Conservation (phyloP, 139 green algal genomes). For the Haematococcus sp. region DNA sequence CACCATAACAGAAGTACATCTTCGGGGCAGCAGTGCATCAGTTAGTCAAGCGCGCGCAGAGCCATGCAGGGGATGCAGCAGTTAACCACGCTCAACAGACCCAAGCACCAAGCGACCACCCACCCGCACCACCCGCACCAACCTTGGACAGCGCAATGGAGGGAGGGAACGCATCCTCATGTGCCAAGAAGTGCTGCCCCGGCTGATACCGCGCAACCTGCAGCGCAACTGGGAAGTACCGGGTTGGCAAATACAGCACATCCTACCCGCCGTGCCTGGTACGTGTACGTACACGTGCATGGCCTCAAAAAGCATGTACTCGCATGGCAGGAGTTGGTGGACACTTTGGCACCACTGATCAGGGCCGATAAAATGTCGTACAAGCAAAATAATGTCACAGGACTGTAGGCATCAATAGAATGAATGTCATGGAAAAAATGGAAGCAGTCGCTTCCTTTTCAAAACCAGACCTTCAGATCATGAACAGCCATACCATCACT, state of each 20-base stretch:
- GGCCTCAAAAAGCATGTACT: not conserved
- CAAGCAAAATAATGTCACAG: not conserved
- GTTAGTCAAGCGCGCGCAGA: too few species aligned
- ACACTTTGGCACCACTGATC: not conserved
- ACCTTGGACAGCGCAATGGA: conserved; percentile 52
- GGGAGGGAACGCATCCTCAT: conserved; percentile 66
- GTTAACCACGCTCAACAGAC: too few species aligned
- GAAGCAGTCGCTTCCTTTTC: not conserved
- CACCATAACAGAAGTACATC: too few species aligned
- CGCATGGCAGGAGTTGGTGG: not conserved
- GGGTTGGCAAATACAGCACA: not conserved
- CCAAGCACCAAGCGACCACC: too few species aligned
- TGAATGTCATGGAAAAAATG: not conserved
- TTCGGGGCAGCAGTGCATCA: too few species aligned
- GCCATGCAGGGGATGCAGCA: too few species aligned
- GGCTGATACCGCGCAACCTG: conserved; percentile 64
- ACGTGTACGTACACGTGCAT: not conserved
- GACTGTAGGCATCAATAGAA: not conserved
- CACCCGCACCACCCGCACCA: too few species aligned
- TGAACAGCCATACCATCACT: conserved; percentile 1
- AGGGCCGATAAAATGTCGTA: too few species aligned
- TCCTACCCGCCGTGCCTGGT: too few species aligned
- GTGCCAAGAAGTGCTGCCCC: conserved; percentile 62
- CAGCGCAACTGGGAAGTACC: not conserved
- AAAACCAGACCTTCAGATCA: not conserved